Base-by-base conservation (phyloP, 345 rosid genomes). In the Salix purpurea region DNA sequence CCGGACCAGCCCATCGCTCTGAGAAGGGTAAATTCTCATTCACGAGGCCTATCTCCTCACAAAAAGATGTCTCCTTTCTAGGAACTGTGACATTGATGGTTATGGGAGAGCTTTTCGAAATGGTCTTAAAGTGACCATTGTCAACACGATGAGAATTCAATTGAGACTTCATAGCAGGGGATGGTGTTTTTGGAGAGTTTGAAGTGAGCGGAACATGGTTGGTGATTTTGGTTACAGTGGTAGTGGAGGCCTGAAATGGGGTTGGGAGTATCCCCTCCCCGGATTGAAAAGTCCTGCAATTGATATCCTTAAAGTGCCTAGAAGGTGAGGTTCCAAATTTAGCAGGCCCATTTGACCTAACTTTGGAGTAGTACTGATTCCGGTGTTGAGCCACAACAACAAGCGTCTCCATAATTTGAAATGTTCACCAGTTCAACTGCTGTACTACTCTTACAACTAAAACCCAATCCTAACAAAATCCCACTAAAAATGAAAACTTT, bases 1-100 rank as follows among this genome's bases (percentile, higher is more conserved):
- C 92, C 40, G 99, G 99, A 19, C 99, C 99, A 4, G 98, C 99
- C 99, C 99, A 96, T 19, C 86, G 85, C 84, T 96, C 98, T 69
- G 95, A 88, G 77, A 76, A 91, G 5, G 84, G 82, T 52, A 89
- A 56, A 65, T 77, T 74, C 67, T 52, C 80, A 50, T 40, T 77
- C 62, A 74, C 80, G 24, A 36, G 32, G 34, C 64, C 56, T 19
- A 70, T 30, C 67, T 80, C 91, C 30, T 84, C 88, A 69, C 18
- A 65, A 69, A 79, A 78, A 81, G 80, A 9, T 12, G 73, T 83
- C 54, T 42, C 84, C 65, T 62, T 82, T 71, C 67, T 71, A 24
- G 79, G 71, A 19, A 48, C 23, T 62, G 71, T 87, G 26, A 69
- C 73, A 79, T 70, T 72, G 23, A 92, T 91, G 16, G 93, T 77